Evolutionary conservation across 2,329 filamentous ascomycete species (phyloP).

Genomic region (Dactylella cylindrospora): DNA sequence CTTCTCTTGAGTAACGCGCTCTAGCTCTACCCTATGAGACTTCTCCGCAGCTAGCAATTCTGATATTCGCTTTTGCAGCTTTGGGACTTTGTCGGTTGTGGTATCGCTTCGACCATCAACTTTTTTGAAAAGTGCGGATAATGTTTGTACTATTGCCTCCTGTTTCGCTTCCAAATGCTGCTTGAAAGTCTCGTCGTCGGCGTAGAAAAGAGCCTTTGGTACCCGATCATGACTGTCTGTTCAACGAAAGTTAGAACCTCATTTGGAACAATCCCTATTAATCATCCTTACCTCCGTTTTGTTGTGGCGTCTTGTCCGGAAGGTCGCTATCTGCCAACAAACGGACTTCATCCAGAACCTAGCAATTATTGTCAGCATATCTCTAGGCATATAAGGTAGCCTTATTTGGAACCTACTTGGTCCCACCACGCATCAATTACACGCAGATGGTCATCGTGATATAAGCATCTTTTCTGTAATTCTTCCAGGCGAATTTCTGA

Average conservation of each 20-base stretch:
- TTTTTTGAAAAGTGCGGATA: conserved; percentile 67
- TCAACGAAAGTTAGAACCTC: conserved; percentile 51
- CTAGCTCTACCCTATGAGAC: conserved; percentile 72
- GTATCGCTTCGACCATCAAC: conserved; percentile 56
- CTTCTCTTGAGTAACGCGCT: conserved; percentile 74
- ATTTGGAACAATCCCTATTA: conserved; percentile 44
- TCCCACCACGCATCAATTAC: conserved; percentile 91
- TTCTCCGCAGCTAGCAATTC: conserved; percentile 79
- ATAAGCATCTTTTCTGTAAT: conserved; percentile 71
- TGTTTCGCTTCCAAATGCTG: conserved; percentile 76
- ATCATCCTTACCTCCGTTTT: conserved; percentile 53
- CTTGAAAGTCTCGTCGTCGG: conserved; percentile 71
- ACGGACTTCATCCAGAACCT: conserved; percentile 67
- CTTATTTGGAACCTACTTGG: conserved; percentile 65
- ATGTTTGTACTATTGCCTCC: conserved; percentile 70
- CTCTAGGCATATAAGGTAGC: not conserved
- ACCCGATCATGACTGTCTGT: conserved; percentile 9
- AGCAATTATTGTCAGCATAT: conserved; percentile 48
- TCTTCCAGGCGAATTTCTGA: conserved; percentile 80
- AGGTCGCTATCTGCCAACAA: conserved; percentile 58
- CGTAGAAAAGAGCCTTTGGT: conserved; percentile 59
- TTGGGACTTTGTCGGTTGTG: conserved; percentile 65
- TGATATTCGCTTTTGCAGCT: conserved; percentile 74
- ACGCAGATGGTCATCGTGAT: conserved; percentile 91
- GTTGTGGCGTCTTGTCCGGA: conserved; percentile 54